These are phyloP conservation scores for Trichomonascaceae sp. DNA, from an alignment of 1,139 yeast species.

Conservation along the genomic window DNA sequence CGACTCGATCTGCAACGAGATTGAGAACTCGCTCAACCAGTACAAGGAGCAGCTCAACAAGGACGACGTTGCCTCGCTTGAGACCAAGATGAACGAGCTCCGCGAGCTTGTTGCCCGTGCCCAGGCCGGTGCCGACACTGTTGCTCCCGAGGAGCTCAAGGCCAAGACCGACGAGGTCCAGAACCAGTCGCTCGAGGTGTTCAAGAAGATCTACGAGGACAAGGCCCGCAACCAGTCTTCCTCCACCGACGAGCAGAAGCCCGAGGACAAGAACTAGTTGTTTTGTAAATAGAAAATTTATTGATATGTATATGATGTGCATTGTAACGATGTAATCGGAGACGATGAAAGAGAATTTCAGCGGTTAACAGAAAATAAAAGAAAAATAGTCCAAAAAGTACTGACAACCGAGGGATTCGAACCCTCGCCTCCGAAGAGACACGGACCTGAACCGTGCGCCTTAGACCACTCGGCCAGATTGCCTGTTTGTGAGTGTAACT, in stretches of 20 bases:
- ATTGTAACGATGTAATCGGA: neutral
- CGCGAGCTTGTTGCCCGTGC: constrained; percentile 91
- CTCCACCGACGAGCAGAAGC: constrained; percentile 13
- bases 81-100: constrained; percentile 59
- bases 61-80: constrained; percentile 77
- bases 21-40: constrained; percentile 88
- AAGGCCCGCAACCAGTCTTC: constrained; percentile 23
- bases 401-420: too few relatives aligned
- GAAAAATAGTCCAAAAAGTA: too few relatives aligned
- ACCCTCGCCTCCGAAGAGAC: too few relatives aligned
- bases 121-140: constrained; percentile 83
- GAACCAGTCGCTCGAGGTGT: constrained; percentile 80
- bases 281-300: constrained; percentile 1
- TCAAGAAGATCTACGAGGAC: constrained; percentile 92
- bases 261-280: constrained; percentile 13
- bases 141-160: constrained; percentile 74
- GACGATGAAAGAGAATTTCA: too few relatives aligned
- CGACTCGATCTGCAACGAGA: constrained; percentile 91
- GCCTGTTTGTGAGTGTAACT: too few relatives aligned
- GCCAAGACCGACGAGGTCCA: constrained; percentile 91
- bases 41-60: constrained; percentile 86
- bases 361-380: too few relatives aligned
- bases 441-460: too few relatives aligned
- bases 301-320: neutral
- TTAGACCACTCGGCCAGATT: too few relatives aligned